Conservation (phyloP, 2,329 filamentous ascomycete species). For the Fusarium brevicatenulatum region DNA sequence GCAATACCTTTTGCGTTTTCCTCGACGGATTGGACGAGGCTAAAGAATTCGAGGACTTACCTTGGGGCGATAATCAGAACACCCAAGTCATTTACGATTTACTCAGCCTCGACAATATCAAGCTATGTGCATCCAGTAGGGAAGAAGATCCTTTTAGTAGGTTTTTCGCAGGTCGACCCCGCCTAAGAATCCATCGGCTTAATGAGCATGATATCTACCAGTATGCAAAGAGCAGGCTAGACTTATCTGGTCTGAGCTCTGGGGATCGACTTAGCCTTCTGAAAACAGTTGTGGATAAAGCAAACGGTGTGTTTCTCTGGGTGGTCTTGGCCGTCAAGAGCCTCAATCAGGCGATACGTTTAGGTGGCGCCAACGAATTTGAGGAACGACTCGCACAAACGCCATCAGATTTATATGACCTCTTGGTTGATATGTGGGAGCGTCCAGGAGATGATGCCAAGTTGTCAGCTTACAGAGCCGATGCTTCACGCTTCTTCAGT, state of each 20-base stretch:
- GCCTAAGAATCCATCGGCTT: background rate
- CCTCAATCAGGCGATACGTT: background rate
- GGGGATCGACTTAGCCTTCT: rapidly evolving
- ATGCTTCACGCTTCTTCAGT: background rate
- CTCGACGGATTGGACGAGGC: background rate
- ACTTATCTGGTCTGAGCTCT: rapidly evolving
- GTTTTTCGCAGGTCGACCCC: rapidly evolving
- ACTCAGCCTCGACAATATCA: rapidly evolving
- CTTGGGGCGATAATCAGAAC: rapidly evolving
- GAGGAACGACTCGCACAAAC: background rate
- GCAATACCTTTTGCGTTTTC: rapidly evolving
- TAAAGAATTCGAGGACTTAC: rapidly evolving
- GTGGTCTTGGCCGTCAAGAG: background rate
- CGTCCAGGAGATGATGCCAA: rapidly evolving
- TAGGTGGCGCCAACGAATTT: background rate
- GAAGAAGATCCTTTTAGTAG: rapidly evolving
- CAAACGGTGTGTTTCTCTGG: background rate
- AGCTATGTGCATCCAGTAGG: background rate
- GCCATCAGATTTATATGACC: background rate
- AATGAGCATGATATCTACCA: rapidly evolving
- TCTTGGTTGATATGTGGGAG: background rate
- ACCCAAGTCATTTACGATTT: rapidly evolving
- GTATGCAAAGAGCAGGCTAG: rapidly evolving
- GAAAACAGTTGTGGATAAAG: rapidly evolving
- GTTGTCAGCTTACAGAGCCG: rapidly evolving